A percentile compares a stretch with the other conserved stretches of the same genome.
These are phyloP conservation scores for Sphaerosporella brunnea DNA, from an alignment of 495 filamentous ascomycete species.

Conservation along the genomic window DNA sequence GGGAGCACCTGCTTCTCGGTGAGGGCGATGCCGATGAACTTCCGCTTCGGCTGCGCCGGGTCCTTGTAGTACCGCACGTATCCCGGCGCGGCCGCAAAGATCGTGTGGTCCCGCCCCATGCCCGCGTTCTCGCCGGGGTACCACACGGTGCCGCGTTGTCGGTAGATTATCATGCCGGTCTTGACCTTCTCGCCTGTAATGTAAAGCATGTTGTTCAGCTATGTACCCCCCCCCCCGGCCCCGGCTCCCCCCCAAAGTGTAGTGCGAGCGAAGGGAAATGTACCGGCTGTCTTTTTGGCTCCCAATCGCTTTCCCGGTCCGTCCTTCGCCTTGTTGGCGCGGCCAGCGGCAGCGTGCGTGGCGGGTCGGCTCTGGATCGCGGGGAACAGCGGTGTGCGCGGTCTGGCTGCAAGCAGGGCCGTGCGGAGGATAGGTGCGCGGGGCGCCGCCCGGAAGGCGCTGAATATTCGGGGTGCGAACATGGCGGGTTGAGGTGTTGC, in stretches of 20 bases:
- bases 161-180: conserved; percentile 93
- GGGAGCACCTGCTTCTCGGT: conserved; percentile 57
- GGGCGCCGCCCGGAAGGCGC: no score
- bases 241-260: conserved; percentile 2
- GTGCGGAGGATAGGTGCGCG: no score
- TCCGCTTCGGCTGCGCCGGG: conserved; percentile 59
- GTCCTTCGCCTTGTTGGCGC: conserved; percentile 68
- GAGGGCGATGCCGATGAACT: conserved; percentile 85
- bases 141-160: conserved; percentile 87
- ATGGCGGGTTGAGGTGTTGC: no score
- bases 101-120: conserved; percentile 94
- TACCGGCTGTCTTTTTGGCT: conserved; percentile 77
- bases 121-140: conserved; percentile 81
- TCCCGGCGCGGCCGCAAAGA: conserved; percentile 65
- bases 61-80: conserved; percentile 95
- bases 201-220: no score
- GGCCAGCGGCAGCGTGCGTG: conserved; percentile 69
- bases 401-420: no score
- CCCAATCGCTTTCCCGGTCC: conserved; percentile 85
- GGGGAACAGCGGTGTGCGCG: no score
- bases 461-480: no score
- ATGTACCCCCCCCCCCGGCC: no score
- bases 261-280: no score
- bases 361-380: conserved; percentile 43
- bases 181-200: conserved; percentile 65